phyloP scores from a whole-genome alignment of 768 basidiomycete genomes.

The Psilocybe sp. region DNA sequence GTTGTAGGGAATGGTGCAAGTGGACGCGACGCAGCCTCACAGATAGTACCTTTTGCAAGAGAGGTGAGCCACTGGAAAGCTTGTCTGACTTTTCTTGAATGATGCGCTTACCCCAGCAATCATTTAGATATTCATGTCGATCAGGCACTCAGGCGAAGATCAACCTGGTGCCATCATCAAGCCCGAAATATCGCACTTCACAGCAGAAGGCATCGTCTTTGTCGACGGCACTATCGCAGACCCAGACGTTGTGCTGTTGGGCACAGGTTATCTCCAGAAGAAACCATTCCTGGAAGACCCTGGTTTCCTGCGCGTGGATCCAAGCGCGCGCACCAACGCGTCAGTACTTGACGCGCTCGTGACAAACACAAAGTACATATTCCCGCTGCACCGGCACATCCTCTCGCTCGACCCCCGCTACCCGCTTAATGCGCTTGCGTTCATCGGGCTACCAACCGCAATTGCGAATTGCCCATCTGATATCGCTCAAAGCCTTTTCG shows the following conservation, averaged over 20 bases:
- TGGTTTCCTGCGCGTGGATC: constrained; percentile 27
- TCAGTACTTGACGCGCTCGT: constrained; percentile 27
- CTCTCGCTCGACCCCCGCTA: constrained; percentile 46
- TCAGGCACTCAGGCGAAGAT: constrained; percentile 24
- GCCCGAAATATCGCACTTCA: constrained; percentile 50
- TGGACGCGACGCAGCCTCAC: constrained; percentile 45
- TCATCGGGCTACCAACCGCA: constrained; percentile 49
- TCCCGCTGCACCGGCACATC: constrained; percentile 52
- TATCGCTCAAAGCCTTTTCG: constrained; percentile 47
- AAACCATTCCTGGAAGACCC: constrained; percentile 43
- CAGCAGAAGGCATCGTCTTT: constrained; percentile 40
- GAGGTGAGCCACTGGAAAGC: constrained; percentile 31
- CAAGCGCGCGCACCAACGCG: constrained; percentile 22
- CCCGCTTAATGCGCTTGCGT: constrained; percentile 50
- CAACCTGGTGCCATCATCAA: constrained; percentile 27
- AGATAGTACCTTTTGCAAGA: constrained; percentile 35
- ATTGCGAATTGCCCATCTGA: constrained; percentile 48
- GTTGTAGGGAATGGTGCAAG: constrained; percentile 45
- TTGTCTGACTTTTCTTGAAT: not conserved
- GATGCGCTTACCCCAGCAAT: not conserved
- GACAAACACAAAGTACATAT: constrained; percentile 52
- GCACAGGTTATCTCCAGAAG: constrained; percentile 52
- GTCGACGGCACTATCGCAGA: constrained; percentile 39
- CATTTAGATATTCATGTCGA: constrained; percentile 26
- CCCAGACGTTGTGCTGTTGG: constrained; percentile 49